phyloP scores from a whole-genome alignment of 164 flowering plant species.

The Berberis thunbergii region DNA sequence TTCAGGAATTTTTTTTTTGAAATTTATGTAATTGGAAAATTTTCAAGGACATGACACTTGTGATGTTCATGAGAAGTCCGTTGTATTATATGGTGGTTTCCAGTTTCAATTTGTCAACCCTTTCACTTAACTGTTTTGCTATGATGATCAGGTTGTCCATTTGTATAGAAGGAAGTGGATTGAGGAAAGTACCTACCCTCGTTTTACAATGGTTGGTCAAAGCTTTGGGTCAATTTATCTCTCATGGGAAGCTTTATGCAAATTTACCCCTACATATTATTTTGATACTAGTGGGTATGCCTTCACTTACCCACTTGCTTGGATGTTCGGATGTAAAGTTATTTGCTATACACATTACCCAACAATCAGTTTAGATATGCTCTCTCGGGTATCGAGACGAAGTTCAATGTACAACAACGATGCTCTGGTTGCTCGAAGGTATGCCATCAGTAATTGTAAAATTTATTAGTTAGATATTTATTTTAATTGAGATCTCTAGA shows the following conservation, averaged over 20 bases:
- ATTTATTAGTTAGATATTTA: no score
- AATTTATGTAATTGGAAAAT: no score
- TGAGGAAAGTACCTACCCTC: conserved; percentile 88
- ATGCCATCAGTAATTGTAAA: conserved; percentile 6
- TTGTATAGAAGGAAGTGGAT: conserved; percentile 80
- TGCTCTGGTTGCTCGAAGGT: conserved; percentile 64
- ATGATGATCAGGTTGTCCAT: conserved; percentile 58
- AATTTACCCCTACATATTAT: conserved; percentile 63
- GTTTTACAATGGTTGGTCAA: conserved; percentile 92
- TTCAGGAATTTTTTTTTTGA: no score
- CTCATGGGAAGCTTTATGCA: conserved; percentile 84
- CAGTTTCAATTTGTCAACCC: background rate
- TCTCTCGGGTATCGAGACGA: conserved; percentile 64
- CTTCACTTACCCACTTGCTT: conserved; percentile 86
- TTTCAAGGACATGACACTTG: no score
- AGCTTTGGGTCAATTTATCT: conserved; percentile 88
- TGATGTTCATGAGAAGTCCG: background rate
- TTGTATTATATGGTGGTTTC: background rate
- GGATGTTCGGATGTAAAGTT: conserved; percentile 89
- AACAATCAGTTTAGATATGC: conserved; percentile 90
- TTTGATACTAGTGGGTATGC: conserved; percentile 97
- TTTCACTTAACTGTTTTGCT: background rate
- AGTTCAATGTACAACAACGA: conserved; percentile 78
- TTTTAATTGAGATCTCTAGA: no score
- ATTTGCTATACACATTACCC: conserved; percentile 94